phyloP scores from a whole-genome alignment of 2,329 filamentous ascomycete species.

The Grosmannia penicillata region DNA sequence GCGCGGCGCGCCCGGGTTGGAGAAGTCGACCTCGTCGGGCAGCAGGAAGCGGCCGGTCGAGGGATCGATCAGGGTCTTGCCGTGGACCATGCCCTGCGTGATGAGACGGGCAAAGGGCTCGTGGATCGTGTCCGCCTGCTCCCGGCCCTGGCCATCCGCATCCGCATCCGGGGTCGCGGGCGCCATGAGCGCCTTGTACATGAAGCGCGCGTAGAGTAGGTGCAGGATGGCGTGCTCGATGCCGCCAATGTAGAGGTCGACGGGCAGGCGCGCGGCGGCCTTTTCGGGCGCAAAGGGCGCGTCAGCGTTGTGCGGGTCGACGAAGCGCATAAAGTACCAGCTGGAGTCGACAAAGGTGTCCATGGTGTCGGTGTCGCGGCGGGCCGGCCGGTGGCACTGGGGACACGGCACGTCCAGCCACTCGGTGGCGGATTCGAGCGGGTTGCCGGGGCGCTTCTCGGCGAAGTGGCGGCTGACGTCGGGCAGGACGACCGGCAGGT shows the following conservation, averaged over 20 bases:
- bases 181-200: conserved; percentile 68
- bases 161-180: no score
- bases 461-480: conserved; percentile 53
- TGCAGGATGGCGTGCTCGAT: conserved; percentile 87
- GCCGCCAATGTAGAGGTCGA: conserved; percentile 80
- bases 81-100: conserved; percentile 88
- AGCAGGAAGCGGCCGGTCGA: conserved; percentile 61
- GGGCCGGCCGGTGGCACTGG: conserved; percentile 53
- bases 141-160: conserved; percentile 17
- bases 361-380: conserved; percentile 86
- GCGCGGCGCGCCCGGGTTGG: conserved; percentile 37
- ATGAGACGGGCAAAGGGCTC: conserved; percentile 77
- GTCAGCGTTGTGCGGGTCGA: conserved; percentile 51
- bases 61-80: conserved; percentile 67
- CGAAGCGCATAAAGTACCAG: conserved; percentile 79
- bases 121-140: conserved; percentile 3
- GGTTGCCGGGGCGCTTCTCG: conserved; percentile 58
- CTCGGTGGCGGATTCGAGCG: conserved; percentile 53
- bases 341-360: conserved; percentile 93
- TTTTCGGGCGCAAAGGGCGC: conserved; percentile 46
- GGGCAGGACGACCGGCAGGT: conserved; percentile 66
- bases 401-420: conserved; percentile 70
- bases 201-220: conserved; percentile 76
- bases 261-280: conserved; percentile 46
- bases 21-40: conserved; percentile 57